phyloP scores from a whole-genome alignment of 768 basidiomycete species.

The Tulasnella sp. region DNA sequence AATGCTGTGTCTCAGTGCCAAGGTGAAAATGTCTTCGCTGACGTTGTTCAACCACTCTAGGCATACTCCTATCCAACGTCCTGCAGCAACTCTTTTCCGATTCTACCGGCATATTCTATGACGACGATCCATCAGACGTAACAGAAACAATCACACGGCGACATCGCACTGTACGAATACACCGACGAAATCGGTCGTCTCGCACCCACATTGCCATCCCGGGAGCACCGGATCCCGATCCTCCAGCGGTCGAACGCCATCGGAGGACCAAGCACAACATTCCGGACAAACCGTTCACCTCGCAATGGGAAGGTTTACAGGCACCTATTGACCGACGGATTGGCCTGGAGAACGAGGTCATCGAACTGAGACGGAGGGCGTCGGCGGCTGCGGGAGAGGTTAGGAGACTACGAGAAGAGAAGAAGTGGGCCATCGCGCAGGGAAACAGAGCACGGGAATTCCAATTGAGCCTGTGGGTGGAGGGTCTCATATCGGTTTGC shows the following conservation, averaged over 20 bases:
- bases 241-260: conserved; percentile 16
- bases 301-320: conserved; percentile 32
- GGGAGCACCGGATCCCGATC: conserved; percentile 18
- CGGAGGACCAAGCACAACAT: conserved; percentile 29
- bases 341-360: conserved; percentile 55
- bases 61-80: conserved; percentile 29
- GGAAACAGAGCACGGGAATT: conserved; percentile 73
- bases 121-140: neutral
- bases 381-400: conserved; percentile 82
- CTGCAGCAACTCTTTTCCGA: conserved; percentile 6
- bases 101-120: neutral
- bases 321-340: conserved; percentile 24
- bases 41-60: conserved; percentile 11
- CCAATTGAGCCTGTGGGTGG: conserved; percentile 74
- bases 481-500: neutral
- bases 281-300: conserved; percentile 23
- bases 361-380: conserved; percentile 72
- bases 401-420: conserved; percentile 80
- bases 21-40: neutral
- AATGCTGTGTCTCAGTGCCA: neutral
- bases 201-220: conserved; percentile 12
- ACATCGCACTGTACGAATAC: conserved; percentile 13
- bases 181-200: neutral
- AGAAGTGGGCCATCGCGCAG: conserved; percentile 82
- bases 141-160: conserved; percentile 2